Conservation (phyloP, 2,329 filamentous ascomycete genomes). For the Trichoderma brevicompactum region DNA sequence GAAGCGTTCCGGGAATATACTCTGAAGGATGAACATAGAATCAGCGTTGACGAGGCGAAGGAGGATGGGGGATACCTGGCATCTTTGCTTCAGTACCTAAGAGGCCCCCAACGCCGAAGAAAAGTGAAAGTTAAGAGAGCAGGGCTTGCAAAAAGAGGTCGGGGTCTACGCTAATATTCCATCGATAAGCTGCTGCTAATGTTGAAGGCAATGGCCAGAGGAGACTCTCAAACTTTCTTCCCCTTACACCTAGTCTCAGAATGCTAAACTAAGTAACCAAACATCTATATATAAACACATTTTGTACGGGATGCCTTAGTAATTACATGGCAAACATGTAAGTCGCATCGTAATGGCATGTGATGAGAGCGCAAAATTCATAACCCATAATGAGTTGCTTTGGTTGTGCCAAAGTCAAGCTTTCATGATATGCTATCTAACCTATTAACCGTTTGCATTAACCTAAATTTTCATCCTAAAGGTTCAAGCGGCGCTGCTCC, state of each 20-base stretch:
- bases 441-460: slow-evolving; percentile 16
- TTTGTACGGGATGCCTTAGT: background rate
- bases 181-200: too few species aligned
- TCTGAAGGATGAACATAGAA: slow-evolving; percentile 32
- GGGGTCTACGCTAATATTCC: too few species aligned
- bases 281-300: too few species aligned
- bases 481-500: slow-evolving; percentile 3
- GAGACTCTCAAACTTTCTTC: too few species aligned
- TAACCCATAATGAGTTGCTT: slow-evolving; percentile 15
- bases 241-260: too few species aligned
- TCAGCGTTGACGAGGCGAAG: slow-evolving; percentile 35
- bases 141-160: background rate
- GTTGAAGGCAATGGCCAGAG: too few species aligned
- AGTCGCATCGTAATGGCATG: background rate
- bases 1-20: slow-evolving; percentile 36
- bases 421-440: slow-evolving; percentile 22
- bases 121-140: background rate
- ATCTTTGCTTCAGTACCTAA: slow-evolving; percentile 28
- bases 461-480: slow-evolving; percentile 13
- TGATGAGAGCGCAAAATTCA: background rate
- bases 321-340: background rate
- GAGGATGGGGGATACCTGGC: slow-evolving; percentile 33
- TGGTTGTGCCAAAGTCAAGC: slow-evolving; percentile 8
- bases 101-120: background rate
- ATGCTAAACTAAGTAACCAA: too few species aligned